Conservation (phyloP, 768 basidiomycete species). For the Agrocybe praecox region DNA sequence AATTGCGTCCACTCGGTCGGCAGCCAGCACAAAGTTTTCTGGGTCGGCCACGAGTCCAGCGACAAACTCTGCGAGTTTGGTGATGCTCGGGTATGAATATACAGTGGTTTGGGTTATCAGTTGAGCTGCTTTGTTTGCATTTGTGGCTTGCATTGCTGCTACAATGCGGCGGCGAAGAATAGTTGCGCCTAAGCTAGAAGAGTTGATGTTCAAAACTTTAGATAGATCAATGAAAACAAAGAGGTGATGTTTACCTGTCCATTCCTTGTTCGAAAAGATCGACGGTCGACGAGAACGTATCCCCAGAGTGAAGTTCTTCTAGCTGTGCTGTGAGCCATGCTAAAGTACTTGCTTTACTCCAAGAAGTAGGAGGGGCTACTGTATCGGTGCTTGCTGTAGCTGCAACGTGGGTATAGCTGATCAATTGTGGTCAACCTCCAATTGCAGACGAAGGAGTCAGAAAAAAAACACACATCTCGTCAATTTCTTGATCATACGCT, state of each 20-base stretch:
- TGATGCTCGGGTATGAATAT: slow-evolving; percentile 19
- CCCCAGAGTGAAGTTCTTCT: slow-evolving; percentile 14
- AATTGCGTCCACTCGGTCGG: slow-evolving; percentile 16
- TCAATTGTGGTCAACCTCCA: not conserved
- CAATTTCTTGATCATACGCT: slow-evolving; percentile 47
- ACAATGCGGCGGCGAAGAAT: slow-evolving; percentile 22
- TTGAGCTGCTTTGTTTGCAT: slow-evolving; percentile 14
- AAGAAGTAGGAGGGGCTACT: slow-evolving; percentile 15
- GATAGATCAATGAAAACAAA: not conserved
- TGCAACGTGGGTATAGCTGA: slow-evolving; percentile 20
- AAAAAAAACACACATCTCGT: slow-evolving; percentile 36
- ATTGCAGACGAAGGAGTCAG: slow-evolving; percentile 33
- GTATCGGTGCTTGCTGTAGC: slow-evolving; percentile 9
- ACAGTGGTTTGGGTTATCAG: slow-evolving; percentile 18
- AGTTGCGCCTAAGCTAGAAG: slow-evolving; percentile 20
- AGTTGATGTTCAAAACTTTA: not conserved
- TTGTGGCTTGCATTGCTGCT: slow-evolving; percentile 16
- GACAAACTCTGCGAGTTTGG: slow-evolving; percentile 18
- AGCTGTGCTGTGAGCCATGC: slow-evolving; percentile 21
- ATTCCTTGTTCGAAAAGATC: slow-evolving; percentile 26
- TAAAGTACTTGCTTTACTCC: slow-evolving; percentile 8
- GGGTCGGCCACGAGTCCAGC: slow-evolving; percentile 14
- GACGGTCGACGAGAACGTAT: slow-evolving; percentile 5
- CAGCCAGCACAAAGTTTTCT: slow-evolving; percentile 2
- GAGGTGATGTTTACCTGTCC: slow-evolving; percentile 17